Base-by-base conservation (phyloP, 352 stramenopile genomes). In the Phytophthora idaei region DNA sequence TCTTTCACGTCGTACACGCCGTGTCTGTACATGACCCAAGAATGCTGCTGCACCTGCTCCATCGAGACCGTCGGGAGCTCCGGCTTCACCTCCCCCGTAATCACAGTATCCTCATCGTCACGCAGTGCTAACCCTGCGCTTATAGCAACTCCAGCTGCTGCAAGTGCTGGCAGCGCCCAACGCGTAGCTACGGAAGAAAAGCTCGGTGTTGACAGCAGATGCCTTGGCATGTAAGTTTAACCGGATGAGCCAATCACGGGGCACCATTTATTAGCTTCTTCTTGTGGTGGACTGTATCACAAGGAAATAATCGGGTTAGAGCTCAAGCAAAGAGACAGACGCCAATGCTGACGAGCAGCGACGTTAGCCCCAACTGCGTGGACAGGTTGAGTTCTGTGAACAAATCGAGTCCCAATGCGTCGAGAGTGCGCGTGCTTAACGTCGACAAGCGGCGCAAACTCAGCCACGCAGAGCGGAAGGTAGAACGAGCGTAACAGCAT, bases 1-100 rank as follows among this genome's bases (percentile, higher is more conserved):
- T 70, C 41, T 27, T 42, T 62, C n/a, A 74, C 54, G 36, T 74
- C 61, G 61, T 70, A 74, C n/a, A 74, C 61, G 3, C 66, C 66
- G 44, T 66, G 60, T 53, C 46, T 61, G 49, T 56, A 74, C 15
- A 74, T 55, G 14, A 74, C 29, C 66, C 41, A 74, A 1, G 48
- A 29, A 47, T 47, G 53, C 12, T 61, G 31, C 29, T 69, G 54
- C 36, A 74, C 60, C 44, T 74, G 66, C 25, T 49, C 39, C 60
- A 67, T 59, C 25, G 66, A 70, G 34, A 61, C 63, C n/a, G 49
- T 70, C 4, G 66, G 66, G 28, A 70, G 29, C 28, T 61, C 9
- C 2, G 60, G 32, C 5, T 62, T 15, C 27, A 59, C 1, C 5
- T 69, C 47, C 14, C 61, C 61, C 36, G 44, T 5, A 31, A 31